Conservation (phyloP, 176 grass and related monocot species). For the Dactylis glomerata region DNA sequence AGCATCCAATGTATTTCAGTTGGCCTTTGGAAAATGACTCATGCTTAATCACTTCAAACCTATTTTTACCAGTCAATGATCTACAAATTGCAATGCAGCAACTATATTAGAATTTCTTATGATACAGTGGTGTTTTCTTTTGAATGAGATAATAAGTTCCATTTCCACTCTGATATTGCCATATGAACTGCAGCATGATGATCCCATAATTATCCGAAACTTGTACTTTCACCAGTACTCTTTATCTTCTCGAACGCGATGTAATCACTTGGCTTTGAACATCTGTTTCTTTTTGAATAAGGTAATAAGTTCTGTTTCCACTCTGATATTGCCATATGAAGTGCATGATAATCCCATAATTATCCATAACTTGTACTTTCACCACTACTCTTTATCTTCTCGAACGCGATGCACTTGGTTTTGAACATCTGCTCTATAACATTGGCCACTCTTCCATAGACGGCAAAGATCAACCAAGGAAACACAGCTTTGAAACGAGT, state of each 20-base stretch:
- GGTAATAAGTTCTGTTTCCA: neutral
- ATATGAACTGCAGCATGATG: neutral
- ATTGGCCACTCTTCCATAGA: constrained; percentile 39
- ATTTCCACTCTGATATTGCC: neutral
- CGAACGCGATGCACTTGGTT: neutral
- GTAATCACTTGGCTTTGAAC: neutral
- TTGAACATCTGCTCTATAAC: neutral
- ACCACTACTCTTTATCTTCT: neutral
- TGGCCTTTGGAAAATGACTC: neutral
- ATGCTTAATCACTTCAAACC: neutral
- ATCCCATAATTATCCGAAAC: neutral
- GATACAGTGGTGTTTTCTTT: neutral
- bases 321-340: neutral
- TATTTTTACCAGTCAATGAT: neutral
- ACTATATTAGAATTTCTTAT: neutral
- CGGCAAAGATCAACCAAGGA: constrained; percentile 89
- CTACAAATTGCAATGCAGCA: neutral
- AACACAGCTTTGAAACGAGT: constrained; percentile 89
- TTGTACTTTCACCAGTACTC: neutral
- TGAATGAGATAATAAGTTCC: neutral
- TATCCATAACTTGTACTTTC: neutral
- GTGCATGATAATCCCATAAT: neutral
- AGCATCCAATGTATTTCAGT: neutral
- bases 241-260: neutral
- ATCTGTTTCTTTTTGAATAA: neutral